phyloP scores from a whole-genome alignment of 345 rosid species.

The Brassica incana region DNA sequence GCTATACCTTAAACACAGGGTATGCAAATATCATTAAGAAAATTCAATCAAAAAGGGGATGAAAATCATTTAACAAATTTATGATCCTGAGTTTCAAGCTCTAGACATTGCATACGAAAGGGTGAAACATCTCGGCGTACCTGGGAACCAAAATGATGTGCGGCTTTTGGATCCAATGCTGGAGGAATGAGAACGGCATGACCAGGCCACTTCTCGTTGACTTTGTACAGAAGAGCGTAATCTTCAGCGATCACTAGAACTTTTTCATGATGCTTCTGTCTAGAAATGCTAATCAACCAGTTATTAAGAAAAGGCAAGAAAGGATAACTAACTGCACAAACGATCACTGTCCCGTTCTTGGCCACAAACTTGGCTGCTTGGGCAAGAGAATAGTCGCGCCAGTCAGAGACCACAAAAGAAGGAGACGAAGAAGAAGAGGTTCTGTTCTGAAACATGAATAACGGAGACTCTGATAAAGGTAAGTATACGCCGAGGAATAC shows the following conservation, averaged over 20 bases:
- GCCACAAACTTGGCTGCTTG: constrained; percentile 19
- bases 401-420: constrained; percentile 34
- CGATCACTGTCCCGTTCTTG: constrained; percentile 15
- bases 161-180: constrained; percentile 65
- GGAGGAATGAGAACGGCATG: constrained; percentile 90
- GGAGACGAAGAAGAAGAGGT: constrained; percentile 29
- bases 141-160: constrained; percentile 82
- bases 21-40: background rate
- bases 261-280: constrained; percentile 71
- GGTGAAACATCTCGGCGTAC: constrained; percentile 32
- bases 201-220: constrained; percentile 86
- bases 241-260: constrained; percentile 90
- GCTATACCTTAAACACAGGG: background rate
- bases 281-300: constrained; percentile 75
- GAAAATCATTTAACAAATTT: background rate
- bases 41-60: background rate
- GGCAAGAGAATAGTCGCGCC: constrained; percentile 60
- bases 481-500: constrained; percentile 9
- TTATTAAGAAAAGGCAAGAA: constrained; percentile 73
- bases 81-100: background rate
- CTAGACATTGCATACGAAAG: background rate
- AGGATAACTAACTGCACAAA: constrained; percentile 46
- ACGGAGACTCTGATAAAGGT: constrained; percentile 43
- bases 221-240: constrained; percentile 68
- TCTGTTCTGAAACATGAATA: constrained; percentile 42